Percentiles rank a stretch among this genome's conserved stretches.
These are phyloP conservation scores for Kluyveromyces marxianus DNA, from an alignment of 1,139 yeast genomes.

Conservation along the genomic window DNA sequence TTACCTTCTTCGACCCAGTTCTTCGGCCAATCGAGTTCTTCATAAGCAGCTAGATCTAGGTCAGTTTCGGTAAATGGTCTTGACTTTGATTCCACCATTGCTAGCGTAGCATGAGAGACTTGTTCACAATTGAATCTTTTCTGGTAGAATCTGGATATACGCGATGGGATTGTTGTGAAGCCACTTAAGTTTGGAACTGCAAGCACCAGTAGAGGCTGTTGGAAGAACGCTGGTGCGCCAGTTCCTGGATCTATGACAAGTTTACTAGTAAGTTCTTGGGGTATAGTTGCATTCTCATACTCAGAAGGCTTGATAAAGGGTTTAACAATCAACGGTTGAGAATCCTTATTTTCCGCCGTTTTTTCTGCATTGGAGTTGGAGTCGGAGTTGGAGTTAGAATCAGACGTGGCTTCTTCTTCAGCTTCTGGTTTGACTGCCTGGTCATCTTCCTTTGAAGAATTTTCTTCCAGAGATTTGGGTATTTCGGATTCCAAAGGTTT, in stretches of 20 bases:
- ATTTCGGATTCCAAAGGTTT: constrained; percentile 12
- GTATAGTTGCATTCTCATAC: constrained; percentile 46
- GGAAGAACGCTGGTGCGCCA: constrained; percentile 52
- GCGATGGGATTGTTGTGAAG: constrained; percentile 63
- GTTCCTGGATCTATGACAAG: constrained; percentile 28
- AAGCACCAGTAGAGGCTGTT: constrained; percentile 68
- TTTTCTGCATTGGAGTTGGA: too few relatives aligned
- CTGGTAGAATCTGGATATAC: constrained; percentile 73
- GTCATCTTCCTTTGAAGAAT: not conserved
- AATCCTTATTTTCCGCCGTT: constrained; percentile 27
- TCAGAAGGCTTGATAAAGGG: constrained; percentile 57
- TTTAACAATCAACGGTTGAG: constrained; percentile 39
- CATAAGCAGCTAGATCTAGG: constrained; percentile 48
- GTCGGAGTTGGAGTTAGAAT: too few relatives aligned
- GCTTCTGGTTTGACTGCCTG: not conserved
- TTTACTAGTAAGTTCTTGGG: constrained; percentile 47
- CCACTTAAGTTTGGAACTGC: constrained; percentile 75
- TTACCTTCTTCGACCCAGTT: constrained; percentile 72
- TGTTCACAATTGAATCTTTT: constrained; percentile 66
- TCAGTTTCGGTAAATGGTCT: constrained; percentile 53
- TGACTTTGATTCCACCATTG: constrained; percentile 46
- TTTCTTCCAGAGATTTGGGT: not conserved
- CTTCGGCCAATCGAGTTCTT: constrained; percentile 87
- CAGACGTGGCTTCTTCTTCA: too few relatives aligned
- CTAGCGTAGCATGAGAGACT: constrained; percentile 54